Conservation (phyloP, 345 rosid species). For the Pistacia atlantica region DNA sequence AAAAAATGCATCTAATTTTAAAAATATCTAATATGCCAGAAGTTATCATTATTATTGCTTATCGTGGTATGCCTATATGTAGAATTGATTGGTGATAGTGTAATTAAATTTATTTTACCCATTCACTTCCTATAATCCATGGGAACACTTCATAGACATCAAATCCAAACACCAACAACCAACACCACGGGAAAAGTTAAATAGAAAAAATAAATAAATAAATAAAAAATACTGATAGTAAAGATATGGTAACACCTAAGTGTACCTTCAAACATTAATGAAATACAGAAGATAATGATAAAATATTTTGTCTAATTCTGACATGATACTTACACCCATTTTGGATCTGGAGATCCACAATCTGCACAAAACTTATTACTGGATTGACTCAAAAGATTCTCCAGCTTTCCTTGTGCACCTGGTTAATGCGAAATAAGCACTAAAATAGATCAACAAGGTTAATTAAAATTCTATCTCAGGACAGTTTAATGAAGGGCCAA, state of each 20-base stretch:
- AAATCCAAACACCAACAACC: background rate
- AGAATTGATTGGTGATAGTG: background rate
- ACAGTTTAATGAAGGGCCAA: background rate
- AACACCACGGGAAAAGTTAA: background rate
- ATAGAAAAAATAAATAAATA: background rate
- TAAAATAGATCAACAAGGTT: background rate
- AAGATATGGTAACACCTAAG: background rate
- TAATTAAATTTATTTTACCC: background rate
- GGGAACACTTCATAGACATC: background rate
- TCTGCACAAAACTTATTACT: conserved; percentile 82
- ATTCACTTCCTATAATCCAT: background rate
- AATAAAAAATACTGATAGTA: background rate
- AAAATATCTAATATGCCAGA: background rate
- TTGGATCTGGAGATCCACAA: conserved; percentile 93
- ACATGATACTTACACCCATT: conserved; percentile 83
- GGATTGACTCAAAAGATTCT: conserved; percentile 49
- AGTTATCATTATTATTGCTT: background rate
- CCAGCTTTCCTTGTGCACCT: conserved; percentile 63
- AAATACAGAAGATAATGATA: background rate
- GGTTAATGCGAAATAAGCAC: conserved; percentile 14
- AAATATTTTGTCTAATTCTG: background rate
- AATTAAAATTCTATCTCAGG: too few species aligned
- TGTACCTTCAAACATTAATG: background rate
- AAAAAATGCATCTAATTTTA: too few species aligned
- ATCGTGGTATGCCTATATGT: background rate